Base-by-base conservation (phyloP, 75 land plant species). In the Sequoiadendron giganteum region DNA sequence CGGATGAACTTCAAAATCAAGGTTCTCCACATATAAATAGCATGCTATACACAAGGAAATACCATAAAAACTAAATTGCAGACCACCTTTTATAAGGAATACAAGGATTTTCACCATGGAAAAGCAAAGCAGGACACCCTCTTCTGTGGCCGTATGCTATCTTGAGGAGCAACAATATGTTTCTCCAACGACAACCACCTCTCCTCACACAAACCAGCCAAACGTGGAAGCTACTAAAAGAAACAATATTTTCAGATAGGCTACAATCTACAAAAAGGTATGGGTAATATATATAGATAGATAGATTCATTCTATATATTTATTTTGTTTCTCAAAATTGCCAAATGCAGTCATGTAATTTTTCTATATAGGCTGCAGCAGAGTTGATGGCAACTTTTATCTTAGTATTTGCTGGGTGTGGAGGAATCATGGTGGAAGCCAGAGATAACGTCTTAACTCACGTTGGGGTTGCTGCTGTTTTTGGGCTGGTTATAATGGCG, bases 401-500 rank as follows among this genome's bases (percentile, higher is more conserved):
- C 55, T 52, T 52, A 52, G 15, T 52, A 52, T 52, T 52, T 52
- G 14, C 16, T 0, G 3, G 55, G 16, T 52, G 15, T 52, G 55
- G 55, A 52, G 55, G 55, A 52, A 52, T 52, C 55, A 52, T 52
- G 15, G 55, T 48, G 52, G 11, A 48, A 10, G 52, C 52, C 13
- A 48, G 52, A 48, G 52, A 48, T 48, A 10, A 48, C 1, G 52
- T 48, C 10, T 48, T 48, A 48, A 48, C 10, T 48, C 8, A 48
- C 2, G 13, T 48, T 9, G 10, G 10, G 52, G 52, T 48, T 10
- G 1, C 1, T 48, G 52, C 52, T 10, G 13, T 10, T 10, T 0
- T 48, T 48, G 52, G 13, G 2, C 54, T 92, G 47, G 90, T 89
- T 34, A 87, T 92, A 10, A 89, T 86, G 86, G 89, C 88, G 38